phyloP scores from a whole-genome alignment of 306 rosid genomes.

The Arachis stenosperma region DNA sequence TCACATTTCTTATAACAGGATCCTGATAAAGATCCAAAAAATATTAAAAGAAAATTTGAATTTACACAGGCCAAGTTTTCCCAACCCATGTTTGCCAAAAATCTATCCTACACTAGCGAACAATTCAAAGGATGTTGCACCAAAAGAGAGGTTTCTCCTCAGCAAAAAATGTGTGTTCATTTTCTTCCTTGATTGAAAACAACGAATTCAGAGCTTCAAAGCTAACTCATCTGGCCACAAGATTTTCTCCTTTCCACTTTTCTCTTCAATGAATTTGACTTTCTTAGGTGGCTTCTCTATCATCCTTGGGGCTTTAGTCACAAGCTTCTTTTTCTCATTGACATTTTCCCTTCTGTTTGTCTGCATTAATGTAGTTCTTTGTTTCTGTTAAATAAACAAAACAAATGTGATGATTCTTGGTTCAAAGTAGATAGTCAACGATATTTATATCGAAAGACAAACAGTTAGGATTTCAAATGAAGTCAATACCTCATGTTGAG shows the following conservation, averaged over 20 bases:
- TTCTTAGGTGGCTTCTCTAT: conserved; percentile 45
- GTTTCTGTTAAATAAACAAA: not conserved
- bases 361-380: conserved; percentile 34
- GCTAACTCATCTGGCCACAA: conserved; percentile 47
- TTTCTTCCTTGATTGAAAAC: not conserved
- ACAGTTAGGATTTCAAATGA: conserved; percentile 19
- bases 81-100: not conserved
- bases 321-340: conserved; percentile 24
- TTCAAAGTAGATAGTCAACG: conserved; percentile 10
- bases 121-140: not conserved
- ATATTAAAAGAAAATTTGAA: not conserved
- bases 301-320: conserved; percentile 23
- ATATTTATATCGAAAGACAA: not conserved
- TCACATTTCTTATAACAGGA: not conserved
- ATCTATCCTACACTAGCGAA: not conserved
- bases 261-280: conserved; percentile 23
- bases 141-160: conserved; percentile 24
- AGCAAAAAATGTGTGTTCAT: not conserved
- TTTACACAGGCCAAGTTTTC: conserved; percentile 3
- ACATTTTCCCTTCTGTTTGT: conserved; percentile 1
- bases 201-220: conserved; percentile 39
- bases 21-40: not conserved
- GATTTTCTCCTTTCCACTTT: conserved; percentile 47
- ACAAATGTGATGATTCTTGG: not conserved
- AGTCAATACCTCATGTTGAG: conserved; percentile 37